These are phyloP conservation scores for Stentor roeselii DNA, from an alignment of 73 alveolate species.

Conservation along the genomic window DNA sequence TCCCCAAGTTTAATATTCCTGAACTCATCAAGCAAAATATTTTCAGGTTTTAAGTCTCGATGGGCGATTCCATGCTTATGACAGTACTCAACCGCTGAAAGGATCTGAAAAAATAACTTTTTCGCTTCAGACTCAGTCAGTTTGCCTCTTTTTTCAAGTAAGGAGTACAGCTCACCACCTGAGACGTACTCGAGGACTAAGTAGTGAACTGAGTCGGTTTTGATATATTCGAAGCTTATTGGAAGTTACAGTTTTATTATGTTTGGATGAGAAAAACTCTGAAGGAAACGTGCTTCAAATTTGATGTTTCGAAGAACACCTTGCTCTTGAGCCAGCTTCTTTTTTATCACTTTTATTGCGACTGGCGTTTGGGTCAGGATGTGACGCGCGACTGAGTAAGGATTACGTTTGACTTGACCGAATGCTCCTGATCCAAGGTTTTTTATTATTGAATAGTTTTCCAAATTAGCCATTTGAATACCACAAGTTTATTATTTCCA, in stretches of 20 bases:
- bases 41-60: no score
- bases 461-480: no score
- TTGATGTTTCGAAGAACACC: no score
- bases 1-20: slow-evolving; percentile 70
- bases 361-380: no score
- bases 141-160: slow-evolving; percentile 22
- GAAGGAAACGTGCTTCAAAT: no score
- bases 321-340: no score
- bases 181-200: slow-evolving; percentile 49
- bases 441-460: not conserved
- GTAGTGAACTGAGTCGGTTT: slow-evolving; percentile 64
- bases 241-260: no score
- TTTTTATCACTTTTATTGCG: no score
- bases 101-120: slow-evolving; percentile 30
- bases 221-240: slow-evolving; percentile 72
- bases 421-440: not conserved
- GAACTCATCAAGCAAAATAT: slow-evolving; percentile 70
- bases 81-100: slow-evolving; percentile 38
- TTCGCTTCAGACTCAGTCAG: slow-evolving; percentile 39
- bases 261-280: no score
- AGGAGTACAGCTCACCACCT: slow-evolving; percentile 41
- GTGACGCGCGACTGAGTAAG: no score
- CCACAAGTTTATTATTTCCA: no score
- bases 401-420: not conserved
- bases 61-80: slow-evolving; percentile 41